These are phyloP conservation scores for Xylariaceae sp. DNA, from an alignment of 2,329 filamentous ascomycete genomes.

Conservation along the genomic window DNA sequence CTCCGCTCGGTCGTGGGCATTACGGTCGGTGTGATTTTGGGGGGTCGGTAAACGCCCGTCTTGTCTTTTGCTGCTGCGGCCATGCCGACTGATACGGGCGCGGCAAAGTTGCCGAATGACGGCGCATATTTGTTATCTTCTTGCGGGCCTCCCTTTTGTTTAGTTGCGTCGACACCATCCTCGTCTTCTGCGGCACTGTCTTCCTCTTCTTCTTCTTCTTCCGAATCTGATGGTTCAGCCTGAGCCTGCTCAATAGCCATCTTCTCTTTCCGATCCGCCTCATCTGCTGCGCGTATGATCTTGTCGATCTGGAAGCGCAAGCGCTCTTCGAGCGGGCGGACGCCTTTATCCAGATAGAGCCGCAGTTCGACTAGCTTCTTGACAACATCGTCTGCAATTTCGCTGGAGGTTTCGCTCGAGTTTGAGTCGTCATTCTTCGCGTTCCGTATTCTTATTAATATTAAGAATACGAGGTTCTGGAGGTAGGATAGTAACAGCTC, in stretches of 20 bases:
- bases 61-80: slow-evolving; percentile 35
- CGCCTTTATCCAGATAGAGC: slow-evolving; percentile 89
- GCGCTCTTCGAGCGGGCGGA: slow-evolving; percentile 81
- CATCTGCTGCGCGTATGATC: slow-evolving; percentile 80
- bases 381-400: slow-evolving; percentile 62
- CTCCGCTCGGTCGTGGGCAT: slow-evolving; percentile 67
- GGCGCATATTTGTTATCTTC: slow-evolving; percentile 12
- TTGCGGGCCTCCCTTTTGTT: slow-evolving; percentile 26
- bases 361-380: slow-evolving; percentile 85
- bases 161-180: background rate
- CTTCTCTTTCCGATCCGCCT: slow-evolving; percentile 49
- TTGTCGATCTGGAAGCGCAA: slow-evolving; percentile 96
- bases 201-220: slow-evolving; percentile 30
- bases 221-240: slow-evolving; percentile 35
- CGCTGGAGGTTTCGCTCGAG: slow-evolving; percentile 30
- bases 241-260: slow-evolving; percentile 26
- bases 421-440: slow-evolving; percentile 27
- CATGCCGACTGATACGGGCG: slow-evolving; percentile 31
- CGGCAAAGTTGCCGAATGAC: slow-evolving; percentile 29
- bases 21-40: slow-evolving; percentile 77
- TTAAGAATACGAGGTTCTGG: slow-evolving; percentile 85
- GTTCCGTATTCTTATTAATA: slow-evolving; percentile 73
- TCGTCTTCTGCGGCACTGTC: slow-evolving; percentile 31
- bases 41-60: slow-evolving; percentile 80
- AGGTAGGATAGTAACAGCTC: slow-evolving; percentile 95